Conservation (phyloP, 352 stramenopile genomes). For the Globisporangium mamillatum region DNA sequence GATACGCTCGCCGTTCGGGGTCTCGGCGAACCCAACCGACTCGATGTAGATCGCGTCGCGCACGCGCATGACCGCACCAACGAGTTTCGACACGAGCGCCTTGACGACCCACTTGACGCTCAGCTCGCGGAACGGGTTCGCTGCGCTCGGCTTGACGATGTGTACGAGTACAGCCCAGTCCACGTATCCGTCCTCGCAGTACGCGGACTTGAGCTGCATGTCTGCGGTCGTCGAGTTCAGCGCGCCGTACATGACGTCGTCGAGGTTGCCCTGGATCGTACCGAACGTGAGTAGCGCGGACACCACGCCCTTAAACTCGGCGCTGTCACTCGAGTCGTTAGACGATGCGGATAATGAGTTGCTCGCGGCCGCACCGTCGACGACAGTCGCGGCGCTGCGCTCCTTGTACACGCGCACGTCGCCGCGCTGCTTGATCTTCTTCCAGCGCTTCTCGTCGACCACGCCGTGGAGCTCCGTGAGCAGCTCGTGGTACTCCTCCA, state of each 20-base stretch:
- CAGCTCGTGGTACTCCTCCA: conserved; percentile 46
- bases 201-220: conserved; percentile 54
- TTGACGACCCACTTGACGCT: conserved; percentile 59
- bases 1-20: conserved; percentile 37
- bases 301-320: neutral
- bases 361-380: neutral
- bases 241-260: conserved; percentile 63
- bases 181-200: conserved; percentile 44
- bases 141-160: conserved; percentile 30
- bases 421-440: conserved; percentile 42
- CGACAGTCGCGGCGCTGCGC: neutral
- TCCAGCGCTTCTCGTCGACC: conserved; percentile 47
- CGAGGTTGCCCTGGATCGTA: conserved; percentile 31
- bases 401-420: conserved; percentile 20
- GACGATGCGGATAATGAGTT: neutral
- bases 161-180: conserved; percentile 43
- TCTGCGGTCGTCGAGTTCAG: conserved; percentile 43
- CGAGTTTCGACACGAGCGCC: conserved; percentile 22
- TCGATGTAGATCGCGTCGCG: conserved; percentile 65
- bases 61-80: conserved; percentile 33
- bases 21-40: conserved; percentile 38
- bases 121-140: conserved; percentile 50
- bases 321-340: neutral
- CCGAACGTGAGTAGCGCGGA: conserved; percentile 28
- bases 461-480: conserved; percentile 27